Evolutionary conservation across 495 filamentous ascomycete species (phyloP).

Genomic region (Aspergillus bridgeri): DNA sequence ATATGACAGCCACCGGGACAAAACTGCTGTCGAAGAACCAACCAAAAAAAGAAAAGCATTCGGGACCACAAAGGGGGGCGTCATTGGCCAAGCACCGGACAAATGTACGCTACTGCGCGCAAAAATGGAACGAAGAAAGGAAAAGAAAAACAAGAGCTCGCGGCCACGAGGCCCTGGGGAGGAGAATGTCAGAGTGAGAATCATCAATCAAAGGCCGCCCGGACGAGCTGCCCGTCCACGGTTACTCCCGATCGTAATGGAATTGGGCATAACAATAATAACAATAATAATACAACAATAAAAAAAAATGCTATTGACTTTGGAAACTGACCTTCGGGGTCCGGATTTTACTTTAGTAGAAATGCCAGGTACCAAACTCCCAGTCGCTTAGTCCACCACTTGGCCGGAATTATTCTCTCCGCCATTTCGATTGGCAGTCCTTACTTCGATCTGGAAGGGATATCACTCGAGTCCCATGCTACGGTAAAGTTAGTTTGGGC

Average conservation of each 20-base stretch:
- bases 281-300: too few species aligned
- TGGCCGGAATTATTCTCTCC: neutral
- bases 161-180: conserved; percentile 19
- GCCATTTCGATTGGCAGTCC: neutral
- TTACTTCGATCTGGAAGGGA: neutral
- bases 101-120: conserved; percentile 7
- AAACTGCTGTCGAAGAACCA: neutral
- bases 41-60: neutral
- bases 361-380: conserved; percentile 16
- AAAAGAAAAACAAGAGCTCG: conserved; percentile 5
- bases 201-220: conserved; percentile 1
- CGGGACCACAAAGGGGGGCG: neutral
- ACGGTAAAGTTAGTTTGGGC: neutral
- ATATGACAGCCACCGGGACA: neutral
- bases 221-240: conserved; percentile 1
- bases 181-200: too few species aligned
- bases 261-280: neutral
- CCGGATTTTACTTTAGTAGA: neutral
- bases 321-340: neutral
- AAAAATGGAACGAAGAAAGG: neutral
- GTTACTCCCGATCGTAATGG: neutral
- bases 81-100: conserved; percentile 4
- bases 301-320: too few species aligned
- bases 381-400: conserved; percentile 10
- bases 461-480: neutral